These are phyloP conservation scores for Solanum chilense DNA, from an alignment of 257 asterid genomes.

Conservation along the genomic window DNA sequence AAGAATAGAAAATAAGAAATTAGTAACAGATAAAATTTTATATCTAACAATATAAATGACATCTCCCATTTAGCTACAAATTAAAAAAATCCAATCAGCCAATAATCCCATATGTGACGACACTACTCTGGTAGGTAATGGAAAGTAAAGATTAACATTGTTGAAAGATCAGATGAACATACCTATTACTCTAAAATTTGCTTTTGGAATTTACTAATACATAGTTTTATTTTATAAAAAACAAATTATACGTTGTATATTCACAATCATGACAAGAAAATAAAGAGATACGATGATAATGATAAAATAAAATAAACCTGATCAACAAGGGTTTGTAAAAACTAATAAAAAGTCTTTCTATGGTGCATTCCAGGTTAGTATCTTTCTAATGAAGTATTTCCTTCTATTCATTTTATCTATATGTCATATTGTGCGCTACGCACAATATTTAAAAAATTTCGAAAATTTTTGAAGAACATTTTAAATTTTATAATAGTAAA, in stretches of 20 bases:
- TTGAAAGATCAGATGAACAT: neutral
- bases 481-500: neutral
- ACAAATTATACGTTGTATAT: neutral
- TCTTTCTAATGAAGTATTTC: neutral
- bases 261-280: neutral
- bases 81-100: no score
- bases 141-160: neutral
- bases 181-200: neutral
- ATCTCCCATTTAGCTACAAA: no score
- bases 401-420: neutral
- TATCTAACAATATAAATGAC: neutral
- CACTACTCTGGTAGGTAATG: neutral
- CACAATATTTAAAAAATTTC: neutral
- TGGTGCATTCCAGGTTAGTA: neutral
- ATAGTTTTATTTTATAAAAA: neutral
- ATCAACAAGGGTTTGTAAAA: neutral
- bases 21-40: no score
- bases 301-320: neutral
- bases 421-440: neutral
- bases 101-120: neutral
- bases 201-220: neutral
- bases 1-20: no score
- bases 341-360: neutral
- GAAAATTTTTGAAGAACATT: rapidly evolving
- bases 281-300: neutral